Evolutionary conservation across 2,329 filamentous ascomycete species (phyloP).

Genomic region (Bipolaris cookei): DNA sequence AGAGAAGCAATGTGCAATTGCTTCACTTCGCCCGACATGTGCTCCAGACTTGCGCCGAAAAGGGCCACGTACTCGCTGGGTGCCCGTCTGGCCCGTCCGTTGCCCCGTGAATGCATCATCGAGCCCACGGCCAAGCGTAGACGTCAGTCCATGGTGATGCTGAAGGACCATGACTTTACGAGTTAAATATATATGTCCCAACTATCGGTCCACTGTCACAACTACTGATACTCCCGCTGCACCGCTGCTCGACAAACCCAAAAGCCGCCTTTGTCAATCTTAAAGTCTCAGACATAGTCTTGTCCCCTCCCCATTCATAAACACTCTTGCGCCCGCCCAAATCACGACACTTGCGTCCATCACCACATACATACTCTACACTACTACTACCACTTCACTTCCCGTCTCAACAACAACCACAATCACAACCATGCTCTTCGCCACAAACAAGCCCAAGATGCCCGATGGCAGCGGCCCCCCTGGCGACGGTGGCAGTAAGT

Average conservation of each 20-base stretch:
- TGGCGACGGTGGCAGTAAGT: constrained; percentile 35
- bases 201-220: constrained; percentile 29
- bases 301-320: constrained; percentile 22
- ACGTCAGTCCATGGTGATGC: constrained; percentile 18
- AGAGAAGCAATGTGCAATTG: constrained; percentile 33
- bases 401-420: too few relatives aligned
- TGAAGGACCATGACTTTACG: constrained; percentile 20
- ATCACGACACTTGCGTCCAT: constrained; percentile 8
- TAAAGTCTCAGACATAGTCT: constrained; percentile 35
- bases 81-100: constrained; percentile 41
- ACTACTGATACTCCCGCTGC: constrained; percentile 25
- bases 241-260: constrained; percentile 22
- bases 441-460: constrained; percentile 25
- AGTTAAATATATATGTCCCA: constrained; percentile 30
- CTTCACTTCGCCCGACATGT: constrained; percentile 43
- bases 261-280: constrained; percentile 17
- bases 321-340: constrained; percentile 8
- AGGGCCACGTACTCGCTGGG: constrained; percentile 41
- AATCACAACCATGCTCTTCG: constrained; percentile 10
- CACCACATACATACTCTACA: background rate
- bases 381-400: background rate
- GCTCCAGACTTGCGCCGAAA: constrained; percentile 30
- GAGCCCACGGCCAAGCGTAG: constrained; percentile 26
- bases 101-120: constrained; percentile 38
- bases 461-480: constrained; percentile 1